Evolutionary conservation across 129 eudicot genomes (phyloP).

Genomic region (Artemisia annua): DNA sequence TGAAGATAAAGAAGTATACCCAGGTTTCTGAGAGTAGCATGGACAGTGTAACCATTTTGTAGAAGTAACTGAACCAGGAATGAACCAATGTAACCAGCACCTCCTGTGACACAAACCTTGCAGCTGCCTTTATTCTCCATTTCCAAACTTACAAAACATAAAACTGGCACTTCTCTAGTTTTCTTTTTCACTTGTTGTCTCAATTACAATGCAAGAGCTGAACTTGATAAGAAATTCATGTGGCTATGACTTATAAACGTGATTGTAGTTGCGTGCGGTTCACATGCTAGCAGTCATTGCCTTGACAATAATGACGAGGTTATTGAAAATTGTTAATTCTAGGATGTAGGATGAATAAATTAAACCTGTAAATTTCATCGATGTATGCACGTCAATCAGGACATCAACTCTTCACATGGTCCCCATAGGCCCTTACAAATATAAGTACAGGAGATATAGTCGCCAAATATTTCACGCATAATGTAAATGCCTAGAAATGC

Average conservation of each 20-base stretch:
- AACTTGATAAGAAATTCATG: neutral
- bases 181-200: neutral
- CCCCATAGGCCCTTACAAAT: no score
- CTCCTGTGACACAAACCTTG: slow-evolving; percentile 65
- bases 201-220: neutral
- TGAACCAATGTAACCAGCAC: slow-evolving; percentile 52
- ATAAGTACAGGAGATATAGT: no score
- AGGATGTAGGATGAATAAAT: no score
- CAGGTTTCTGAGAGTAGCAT: slow-evolving; percentile 55
- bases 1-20: neutral
- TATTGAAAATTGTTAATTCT: no score
- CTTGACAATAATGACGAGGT: no score
- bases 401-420: no score
- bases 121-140: slow-evolving; percentile 5
- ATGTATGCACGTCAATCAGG: no score
- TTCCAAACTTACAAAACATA: neutral
- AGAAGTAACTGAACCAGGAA: slow-evolving; percentile 46
- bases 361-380: no score
- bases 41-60: slow-evolving; percentile 49
- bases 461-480: no score
- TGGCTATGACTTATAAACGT: neutral
- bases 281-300: neutral
- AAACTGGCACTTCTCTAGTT: neutral
- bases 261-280: neutral
- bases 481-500: no score